These are phyloP conservation scores for Letharia columbiana DNA, from an alignment of 495 filamentous ascomycete species.

Conservation along the genomic window DNA sequence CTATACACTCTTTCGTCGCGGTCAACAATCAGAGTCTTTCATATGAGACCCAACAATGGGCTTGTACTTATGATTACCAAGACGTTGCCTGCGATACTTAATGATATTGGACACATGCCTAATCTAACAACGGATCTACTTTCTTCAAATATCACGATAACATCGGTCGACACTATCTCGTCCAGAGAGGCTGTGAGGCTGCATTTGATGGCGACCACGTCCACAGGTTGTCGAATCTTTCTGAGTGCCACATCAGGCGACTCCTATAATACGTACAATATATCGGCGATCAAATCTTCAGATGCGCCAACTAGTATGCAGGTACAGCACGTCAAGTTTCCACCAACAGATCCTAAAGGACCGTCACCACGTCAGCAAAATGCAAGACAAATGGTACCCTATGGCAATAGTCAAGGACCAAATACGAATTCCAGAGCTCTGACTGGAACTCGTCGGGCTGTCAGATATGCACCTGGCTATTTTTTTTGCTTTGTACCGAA, in stretches of 20 bases:
- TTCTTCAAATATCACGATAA: constrained; percentile 57
- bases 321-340: constrained; percentile 88
- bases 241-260: constrained; percentile 79
- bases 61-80: constrained; percentile 51
- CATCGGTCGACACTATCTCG: constrained; percentile 76
- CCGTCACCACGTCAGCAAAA: constrained; percentile 15
- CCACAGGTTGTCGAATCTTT: constrained; percentile 83
- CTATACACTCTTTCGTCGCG: constrained; percentile 82
- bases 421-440: constrained; percentile 28
- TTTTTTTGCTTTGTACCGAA: constrained; percentile 73
- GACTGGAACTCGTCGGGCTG: constrained; percentile 41
- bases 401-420: constrained; percentile 21
- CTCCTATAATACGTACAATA: constrained; percentile 44
- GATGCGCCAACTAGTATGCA: constrained; percentile 90
- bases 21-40: constrained; percentile 79
- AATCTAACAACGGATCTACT: constrained; percentile 57
- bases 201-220: constrained; percentile 84
- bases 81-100: constrained; percentile 44
- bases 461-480: constrained; percentile 77
- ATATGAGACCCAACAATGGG: constrained; percentile 52
- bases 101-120: constrained; percentile 73
- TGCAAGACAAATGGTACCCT: constrained; percentile 17
- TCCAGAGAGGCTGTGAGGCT: constrained; percentile 70
- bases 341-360: constrained; percentile 45
- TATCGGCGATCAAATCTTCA: constrained; percentile 43